Base-by-base conservation (phyloP, 805 yeast genomes). In the Saccharomycopsis selenospora region DNA sequence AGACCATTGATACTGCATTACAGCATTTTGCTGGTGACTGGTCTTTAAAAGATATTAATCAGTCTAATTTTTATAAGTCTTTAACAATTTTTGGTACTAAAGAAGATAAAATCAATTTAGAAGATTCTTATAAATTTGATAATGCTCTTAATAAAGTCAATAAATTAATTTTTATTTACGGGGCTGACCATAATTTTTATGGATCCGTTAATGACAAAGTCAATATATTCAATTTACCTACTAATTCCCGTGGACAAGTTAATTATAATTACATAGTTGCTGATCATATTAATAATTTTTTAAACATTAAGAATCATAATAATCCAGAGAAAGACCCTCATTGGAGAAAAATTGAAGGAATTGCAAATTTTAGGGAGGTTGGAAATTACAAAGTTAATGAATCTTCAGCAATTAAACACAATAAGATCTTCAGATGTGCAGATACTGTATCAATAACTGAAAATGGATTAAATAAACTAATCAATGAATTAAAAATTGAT, bases 171-270 rank as follows among this genome's bases (percentile, higher is more conserved):
- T 61, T 86, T 5, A 66, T 90, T 8, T 75, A 76, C 1, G 70
- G 69, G 41, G 96, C 95, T 0, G 90, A 87, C 60, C 98, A 90
- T 63, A 86, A 85, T 57, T 89, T 74, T 59, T 84, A 74, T 59
- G 91, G 93, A 0, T 53, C 59, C 1, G 67, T 73, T 42, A 57
- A 49, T 13, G 69, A 66, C 28, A 40, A 67, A 56, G 49, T 17
- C 3, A 45, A 47, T 29, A 56, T 53, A 53, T 41, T 13, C 7
- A 66, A 70, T 59, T 54, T 68, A 18, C 85, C 86, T 0, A 44
- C 74, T 30, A 73, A 60, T 44, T 61, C 66, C n/a, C 65, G 64
- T 14, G 69, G 71, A 0, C 65, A 66, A 29, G 77, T 79, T 41
- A 85, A 85, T 60, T 85, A 77, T 64, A 80, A 77, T 56, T 69